phyloP scores from a whole-genome alignment of 441 rosid species.

The Populus hybrid region DNA sequence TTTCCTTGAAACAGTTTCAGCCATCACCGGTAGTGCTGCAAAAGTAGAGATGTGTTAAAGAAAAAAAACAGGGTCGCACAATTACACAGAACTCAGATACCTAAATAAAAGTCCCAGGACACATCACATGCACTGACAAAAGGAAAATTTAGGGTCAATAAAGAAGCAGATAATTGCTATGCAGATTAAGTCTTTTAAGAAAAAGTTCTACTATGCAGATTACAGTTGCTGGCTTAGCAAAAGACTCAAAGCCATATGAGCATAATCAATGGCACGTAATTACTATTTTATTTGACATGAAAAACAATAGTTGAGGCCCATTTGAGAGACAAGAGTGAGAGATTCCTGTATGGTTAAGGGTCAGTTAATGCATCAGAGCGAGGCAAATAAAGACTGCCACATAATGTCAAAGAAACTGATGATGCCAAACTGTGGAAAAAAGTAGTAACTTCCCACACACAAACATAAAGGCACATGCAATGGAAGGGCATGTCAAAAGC shows the following conservation, averaged over 20 bases:
- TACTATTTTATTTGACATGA: neutral
- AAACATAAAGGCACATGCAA: neutral
- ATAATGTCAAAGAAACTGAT: neutral
- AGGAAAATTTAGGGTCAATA: neutral
- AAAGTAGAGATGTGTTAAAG: conserved; percentile 11
- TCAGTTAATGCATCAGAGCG: neutral
- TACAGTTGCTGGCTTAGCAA: neutral
- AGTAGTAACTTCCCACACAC: neutral
- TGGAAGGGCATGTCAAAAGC: neutral
- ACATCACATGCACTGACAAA: neutral
- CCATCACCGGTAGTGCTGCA: conserved; percentile 80
- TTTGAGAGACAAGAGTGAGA: neutral
- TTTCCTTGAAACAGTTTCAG: conserved; percentile 75
- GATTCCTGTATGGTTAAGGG: neutral
- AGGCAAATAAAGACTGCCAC: neutral
- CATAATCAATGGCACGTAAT: neutral
- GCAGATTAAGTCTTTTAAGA: neutral
- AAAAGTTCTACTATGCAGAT: conserved; percentile 2
- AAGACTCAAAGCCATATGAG: neutral
- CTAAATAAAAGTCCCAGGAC: neutral
- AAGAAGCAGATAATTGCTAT: neutral
- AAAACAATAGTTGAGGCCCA: neutral
- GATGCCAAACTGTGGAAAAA: neutral
- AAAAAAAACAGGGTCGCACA: neutral
- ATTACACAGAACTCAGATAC: neutral